Percentiles rank a stretch among this genome's conserved stretches.
Evolutionary conservation across 1,284 basidiomycete genomes (phyloP).

Genomic region (Mycosarcoma maydis): DNA sequence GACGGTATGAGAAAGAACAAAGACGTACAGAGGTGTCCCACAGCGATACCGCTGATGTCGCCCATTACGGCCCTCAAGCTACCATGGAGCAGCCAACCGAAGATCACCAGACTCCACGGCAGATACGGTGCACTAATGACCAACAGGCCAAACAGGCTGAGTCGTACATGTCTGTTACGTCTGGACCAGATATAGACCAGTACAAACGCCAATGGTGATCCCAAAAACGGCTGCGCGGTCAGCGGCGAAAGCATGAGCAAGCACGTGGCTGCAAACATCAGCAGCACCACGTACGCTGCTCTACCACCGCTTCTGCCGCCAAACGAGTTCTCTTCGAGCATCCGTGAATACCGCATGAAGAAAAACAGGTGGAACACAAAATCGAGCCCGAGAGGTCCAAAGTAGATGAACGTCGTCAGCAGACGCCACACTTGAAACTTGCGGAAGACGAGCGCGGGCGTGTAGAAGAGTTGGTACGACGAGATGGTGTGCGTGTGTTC

Average conservation of each 20-base stretch:
- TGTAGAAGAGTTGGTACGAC: conserved; percentile 60
- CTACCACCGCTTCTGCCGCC: conserved; percentile 77
- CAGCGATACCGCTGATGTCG: conserved; percentile 73
- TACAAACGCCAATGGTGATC: conserved; percentile 69
- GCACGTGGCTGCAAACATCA: conserved; percentile 80
- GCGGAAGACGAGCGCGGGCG: conserved; percentile 54
- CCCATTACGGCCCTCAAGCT: conserved; percentile 84
- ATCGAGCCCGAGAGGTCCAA: conserved; percentile 85
- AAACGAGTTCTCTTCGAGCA: conserved; percentile 95
- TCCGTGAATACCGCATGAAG: conserved; percentile 95
- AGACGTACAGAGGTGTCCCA: conserved; percentile 63
- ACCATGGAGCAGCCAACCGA: conserved; percentile 87
- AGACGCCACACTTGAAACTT: conserved; percentile 81
- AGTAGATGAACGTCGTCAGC: conserved; percentile 93
- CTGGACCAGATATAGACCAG: conserved; percentile 97
- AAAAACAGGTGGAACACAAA: conserved; percentile 97
- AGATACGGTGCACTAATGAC: conserved; percentile 96
- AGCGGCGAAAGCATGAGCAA: conserved; percentile 67
- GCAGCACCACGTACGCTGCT: conserved; percentile 93
- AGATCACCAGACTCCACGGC: conserved; percentile 85
- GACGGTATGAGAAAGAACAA: not conserved
- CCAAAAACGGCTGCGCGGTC: conserved; percentile 55
- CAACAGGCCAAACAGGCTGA: conserved; percentile 91
- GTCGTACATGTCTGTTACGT: conserved; percentile 89
- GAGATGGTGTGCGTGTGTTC: conserved; percentile 58